phyloP scores from a whole-genome alignment of 139 green algal genomes.

The Mesotaenium endlicherianum region DNA sequence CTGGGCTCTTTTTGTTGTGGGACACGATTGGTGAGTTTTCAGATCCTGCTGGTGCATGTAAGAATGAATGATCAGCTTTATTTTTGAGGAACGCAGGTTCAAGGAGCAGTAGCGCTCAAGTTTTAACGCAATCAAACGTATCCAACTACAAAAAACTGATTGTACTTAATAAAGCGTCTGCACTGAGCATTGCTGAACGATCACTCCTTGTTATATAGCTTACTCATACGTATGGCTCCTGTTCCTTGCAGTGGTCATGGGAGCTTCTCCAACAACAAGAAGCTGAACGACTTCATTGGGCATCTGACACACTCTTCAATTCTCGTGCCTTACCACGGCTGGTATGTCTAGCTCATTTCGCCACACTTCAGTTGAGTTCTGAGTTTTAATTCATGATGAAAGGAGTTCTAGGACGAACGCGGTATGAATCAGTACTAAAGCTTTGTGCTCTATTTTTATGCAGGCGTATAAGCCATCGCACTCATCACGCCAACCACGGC shows the following conservation, averaged over 20 bases:
- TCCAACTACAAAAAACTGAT: too few relatives aligned
- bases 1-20: conserved; percentile 95
- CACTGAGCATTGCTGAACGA: too few relatives aligned
- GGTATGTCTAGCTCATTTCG: too few relatives aligned
- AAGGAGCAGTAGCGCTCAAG: too few relatives aligned
- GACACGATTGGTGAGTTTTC: conserved; percentile 93
- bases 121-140: too few relatives aligned
- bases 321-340: conserved; percentile 94
- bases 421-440: not conserved
- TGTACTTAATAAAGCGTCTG: too few relatives aligned
- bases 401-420: too few relatives aligned
- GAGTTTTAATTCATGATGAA: too few relatives aligned
- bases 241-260: conserved; percentile 77
- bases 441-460: not conserved
- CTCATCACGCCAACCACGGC: conserved; percentile 89
- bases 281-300: conserved; percentile 87
- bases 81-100: too few relatives aligned
- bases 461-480: conserved; percentile 85
- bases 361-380: not conserved
- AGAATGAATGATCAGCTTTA: too few relatives aligned
- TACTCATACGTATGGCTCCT: not conserved
- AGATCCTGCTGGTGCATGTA: too few relatives aligned
- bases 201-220: too few relatives aligned
- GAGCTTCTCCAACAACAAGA: conserved; percentile 87
- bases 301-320: conserved; percentile 88